Evolutionary conservation across 495 filamentous ascomycete species (phyloP), one percentile per base, ranked within the genome.

Genomic region (Sordaria brevicollis): DNA sequence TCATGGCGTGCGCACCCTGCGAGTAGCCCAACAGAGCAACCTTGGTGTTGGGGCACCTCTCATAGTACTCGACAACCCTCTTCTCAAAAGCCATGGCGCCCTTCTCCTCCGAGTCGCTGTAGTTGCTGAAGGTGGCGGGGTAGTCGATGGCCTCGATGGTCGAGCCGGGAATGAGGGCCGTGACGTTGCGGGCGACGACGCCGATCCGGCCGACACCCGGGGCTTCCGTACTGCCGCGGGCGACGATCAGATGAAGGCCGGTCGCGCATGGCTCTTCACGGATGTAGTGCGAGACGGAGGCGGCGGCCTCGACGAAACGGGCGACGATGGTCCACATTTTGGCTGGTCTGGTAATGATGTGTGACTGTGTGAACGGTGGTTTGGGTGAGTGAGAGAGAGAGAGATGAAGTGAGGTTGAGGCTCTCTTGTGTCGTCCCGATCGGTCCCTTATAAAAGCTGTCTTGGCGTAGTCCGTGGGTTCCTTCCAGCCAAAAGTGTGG

Each of bases 1-100:
- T 70, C 57, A 70, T 13, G 1, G 68, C 57, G 11, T 70, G 68
- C 13, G 62, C 68, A 4, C 68, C 76, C 71, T 78, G 76, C 1
- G 75, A 77, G 66, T 78, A 78, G 10, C 76, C 76, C 65, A 78
- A 11, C 37, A 78, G 57, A 2, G 72, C 76, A 41, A 78, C 74
- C 72, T 76, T 77, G 35, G 66, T 71, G 35, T 67, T 67, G n/a
- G 75, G 73, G 41, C 76, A 78, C 25, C 57, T 66, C 33, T 62
- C 65, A 25, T 78, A 74, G 11, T 67, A 31, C 2, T 68, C 66
- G 2, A 76, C 13, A 62, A 74, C 37, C 39, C 69, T 35, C 49
- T 62, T 62, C 66, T 34, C 67, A 73, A 78, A 73, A 17, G 41
- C 72, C 7, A 66, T 19, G 9, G 71, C 70, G n/a, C 75, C 76